Evolutionary conservation across 768 basidiomycete species (phyloP).

Genomic region (Xerocomellus dryophilus): DNA sequence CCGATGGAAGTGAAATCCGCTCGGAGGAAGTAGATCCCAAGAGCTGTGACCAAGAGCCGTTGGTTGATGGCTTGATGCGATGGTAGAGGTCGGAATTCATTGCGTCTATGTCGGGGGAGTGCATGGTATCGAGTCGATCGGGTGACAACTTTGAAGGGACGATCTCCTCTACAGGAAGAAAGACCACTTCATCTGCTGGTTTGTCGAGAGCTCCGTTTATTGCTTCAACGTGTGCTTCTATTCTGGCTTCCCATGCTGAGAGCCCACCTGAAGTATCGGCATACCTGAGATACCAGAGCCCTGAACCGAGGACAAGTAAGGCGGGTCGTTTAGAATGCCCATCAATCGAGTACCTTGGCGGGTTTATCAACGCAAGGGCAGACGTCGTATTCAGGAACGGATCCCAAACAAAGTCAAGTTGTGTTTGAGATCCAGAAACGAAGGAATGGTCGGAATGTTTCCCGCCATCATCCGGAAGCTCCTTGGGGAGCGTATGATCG

Average conservation of each 20-base stretch:
- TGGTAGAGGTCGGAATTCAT: slow-evolving; percentile 88
- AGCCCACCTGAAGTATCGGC: slow-evolving; percentile 69
- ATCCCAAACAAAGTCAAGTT: slow-evolving; percentile 75
- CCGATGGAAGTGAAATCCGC: slow-evolving; percentile 62
- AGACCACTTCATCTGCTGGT: slow-evolving; percentile 69
- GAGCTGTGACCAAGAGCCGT: slow-evolving; percentile 31
- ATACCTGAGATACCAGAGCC: slow-evolving; percentile 87
- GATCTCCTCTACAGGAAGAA: slow-evolving; percentile 76
- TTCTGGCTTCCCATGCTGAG: slow-evolving; percentile 71
- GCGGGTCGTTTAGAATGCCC: slow-evolving; percentile 41
- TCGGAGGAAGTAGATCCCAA: slow-evolving; percentile 18
- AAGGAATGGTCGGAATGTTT: slow-evolving; percentile 70
- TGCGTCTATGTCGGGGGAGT: slow-evolving; percentile 75
- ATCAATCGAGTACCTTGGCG: slow-evolving; percentile 3
- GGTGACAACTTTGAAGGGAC: slow-evolving; percentile 61
- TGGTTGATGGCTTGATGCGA: slow-evolving; percentile 46
- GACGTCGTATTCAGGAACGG: slow-evolving; percentile 77
- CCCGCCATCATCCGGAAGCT: slow-evolving; percentile 50
- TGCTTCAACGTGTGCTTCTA: slow-evolving; percentile 59
- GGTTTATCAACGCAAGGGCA: slow-evolving; percentile 44
- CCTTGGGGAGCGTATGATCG: slow-evolving; percentile 53
- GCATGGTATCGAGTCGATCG: slow-evolving; percentile 66
- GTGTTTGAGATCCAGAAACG: slow-evolving; percentile 42
- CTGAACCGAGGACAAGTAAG: slow-evolving; percentile 78
- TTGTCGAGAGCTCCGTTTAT: slow-evolving; percentile 37